Evolutionary conservation across 2,329 filamentous ascomycete genomes (phyloP).

Genomic region (Aureobasidium sp.): DNA sequence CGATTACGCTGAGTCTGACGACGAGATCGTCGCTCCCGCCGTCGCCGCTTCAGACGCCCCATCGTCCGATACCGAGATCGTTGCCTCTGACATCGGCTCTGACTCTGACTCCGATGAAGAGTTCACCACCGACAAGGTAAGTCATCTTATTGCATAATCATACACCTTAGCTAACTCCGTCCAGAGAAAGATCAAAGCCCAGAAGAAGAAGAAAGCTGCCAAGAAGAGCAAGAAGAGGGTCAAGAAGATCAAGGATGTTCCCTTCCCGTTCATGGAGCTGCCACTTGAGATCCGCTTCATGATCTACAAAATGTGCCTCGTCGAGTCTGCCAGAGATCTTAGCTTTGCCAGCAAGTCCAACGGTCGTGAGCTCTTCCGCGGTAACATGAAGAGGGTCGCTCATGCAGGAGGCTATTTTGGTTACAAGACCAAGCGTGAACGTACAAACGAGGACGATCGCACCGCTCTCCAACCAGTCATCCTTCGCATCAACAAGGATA

Average conservation of each 20-base stretch:
- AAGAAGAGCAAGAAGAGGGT: not conserved
- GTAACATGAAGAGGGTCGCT: not conserved
- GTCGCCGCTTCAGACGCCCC: not conserved
- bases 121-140: conserved; percentile 13
- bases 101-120: conserved; percentile 10
- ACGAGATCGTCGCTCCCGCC: not conserved
- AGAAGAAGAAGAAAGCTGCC: conserved; percentile 5
- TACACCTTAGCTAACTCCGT: not conserved
- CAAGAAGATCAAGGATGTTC: conserved; percentile 16
- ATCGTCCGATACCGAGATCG: not conserved
- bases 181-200: conserved; percentile 7
- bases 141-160: not conserved
- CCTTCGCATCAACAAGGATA: not conserved
- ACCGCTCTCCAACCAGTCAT: conserved; percentile 1
- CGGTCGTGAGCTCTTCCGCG: not conserved
- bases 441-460: not conserved
- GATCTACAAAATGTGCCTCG: conserved; percentile 13
- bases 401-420: too few relatives aligned
- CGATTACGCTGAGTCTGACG: conserved; percentile 3
- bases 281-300: conserved; percentile 16
- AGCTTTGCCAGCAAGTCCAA: not conserved
- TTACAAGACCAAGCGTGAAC: not conserved
- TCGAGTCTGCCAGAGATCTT: not conserved
- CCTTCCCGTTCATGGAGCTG: conserved; percentile 16
- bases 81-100: not conserved